A percentile compares a stretch with the other conserved stretches of the same genome.
Evolutionary conservation across 2,329 filamentous ascomycete species (phyloP).

Genomic region (Waltergamsia citrina): DNA sequence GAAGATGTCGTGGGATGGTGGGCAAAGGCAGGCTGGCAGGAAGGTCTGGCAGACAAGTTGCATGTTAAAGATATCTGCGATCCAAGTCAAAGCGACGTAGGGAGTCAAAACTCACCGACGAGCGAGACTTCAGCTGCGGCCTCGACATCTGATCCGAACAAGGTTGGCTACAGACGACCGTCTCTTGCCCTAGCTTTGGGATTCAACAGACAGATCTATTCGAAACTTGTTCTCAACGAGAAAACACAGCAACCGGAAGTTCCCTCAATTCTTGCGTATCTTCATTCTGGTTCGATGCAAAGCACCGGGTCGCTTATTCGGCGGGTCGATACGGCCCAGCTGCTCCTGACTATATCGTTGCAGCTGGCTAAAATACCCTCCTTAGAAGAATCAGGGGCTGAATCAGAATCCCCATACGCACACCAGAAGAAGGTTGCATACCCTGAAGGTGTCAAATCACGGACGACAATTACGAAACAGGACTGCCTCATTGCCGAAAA

Average conservation of each 20-base stretch:
- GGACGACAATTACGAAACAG: conserved; percentile 70
- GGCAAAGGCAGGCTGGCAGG: conserved; percentile 91
- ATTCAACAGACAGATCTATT: neutral
- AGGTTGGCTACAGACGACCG: neutral
- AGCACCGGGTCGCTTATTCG: conserved; percentile 58
- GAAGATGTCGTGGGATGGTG: conserved; percentile 93
- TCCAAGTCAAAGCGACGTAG: conserved; percentile 15
- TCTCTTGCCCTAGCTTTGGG: neutral
- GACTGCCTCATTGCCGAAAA: conserved; percentile 85
- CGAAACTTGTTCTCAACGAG: neutral
- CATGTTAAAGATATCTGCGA: conserved; percentile 53
- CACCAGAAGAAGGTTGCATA: conserved; percentile 75
- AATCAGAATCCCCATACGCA: conserved; percentile 60
- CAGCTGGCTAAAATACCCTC: conserved; percentile 78
- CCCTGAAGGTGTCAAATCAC: conserved; percentile 69
- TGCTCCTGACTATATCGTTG: conserved; percentile 74
- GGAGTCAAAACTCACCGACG: conserved; percentile 15
- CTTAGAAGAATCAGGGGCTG: conserved; percentile 50
- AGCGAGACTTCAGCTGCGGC: conserved; percentile 1
- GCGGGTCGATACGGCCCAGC: conserved; percentile 76
- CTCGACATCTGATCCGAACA: neutral
- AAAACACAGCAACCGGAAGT: conserved; percentile 26
- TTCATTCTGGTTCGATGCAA: conserved; percentile 51
- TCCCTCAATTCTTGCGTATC: conserved; percentile 72
- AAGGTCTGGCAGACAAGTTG: conserved; percentile 69